Percentiles rank a stretch among this genome's conserved stretches.
phyloP scores from a whole-genome alignment of 2,329 filamentous ascomycete genomes.

The Talaromyces sp. region DNA sequence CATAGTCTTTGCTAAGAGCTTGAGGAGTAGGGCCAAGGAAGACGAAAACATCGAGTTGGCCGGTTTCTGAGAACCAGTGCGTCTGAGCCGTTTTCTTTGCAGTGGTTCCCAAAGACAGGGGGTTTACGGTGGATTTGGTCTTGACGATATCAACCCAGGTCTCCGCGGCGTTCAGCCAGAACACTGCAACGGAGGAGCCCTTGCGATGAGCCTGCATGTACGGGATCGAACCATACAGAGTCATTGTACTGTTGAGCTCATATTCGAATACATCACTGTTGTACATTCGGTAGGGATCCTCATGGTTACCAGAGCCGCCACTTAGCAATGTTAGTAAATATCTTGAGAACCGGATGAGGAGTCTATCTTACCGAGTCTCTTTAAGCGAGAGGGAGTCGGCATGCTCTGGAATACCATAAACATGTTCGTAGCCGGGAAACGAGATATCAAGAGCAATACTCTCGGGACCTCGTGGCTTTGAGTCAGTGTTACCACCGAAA shows the following conservation, averaged over 20 bases:
- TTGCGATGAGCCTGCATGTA: conserved; percentile 97
- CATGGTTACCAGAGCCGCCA: conserved; percentile 77
- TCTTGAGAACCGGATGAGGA: background rate
- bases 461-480: conserved; percentile 91
- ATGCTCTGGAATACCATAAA: conserved; percentile 92
- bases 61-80: conserved; percentile 94
- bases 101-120: conserved; percentile 64
- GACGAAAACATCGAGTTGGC: conserved; percentile 85
- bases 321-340: conserved; percentile 26
- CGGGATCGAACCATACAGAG: conserved; percentile 91
- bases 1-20: conserved; percentile 75
- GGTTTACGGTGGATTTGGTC: conserved; percentile 65
- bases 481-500: conserved; percentile 92
- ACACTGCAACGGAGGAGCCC: conserved; percentile 87
- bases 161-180: conserved; percentile 96
- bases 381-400: conserved; percentile 81
- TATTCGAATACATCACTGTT: conserved; percentile 98
- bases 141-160: conserved; percentile 97
- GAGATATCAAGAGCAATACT: conserved; percentile 86
- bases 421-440: conserved; percentile 85
- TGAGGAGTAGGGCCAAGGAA: conserved; percentile 84
- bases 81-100: conserved; percentile 74
- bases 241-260: conserved; percentile 95
- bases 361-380: conserved; percentile 60
- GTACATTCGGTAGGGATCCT: conserved; percentile 88